A percentile compares a stretch with the other conserved stretches of the same genome.
Evolutionary conservation across 768 basidiomycete genomes (phyloP).

Genomic region (Inosperma sp.): DNA sequence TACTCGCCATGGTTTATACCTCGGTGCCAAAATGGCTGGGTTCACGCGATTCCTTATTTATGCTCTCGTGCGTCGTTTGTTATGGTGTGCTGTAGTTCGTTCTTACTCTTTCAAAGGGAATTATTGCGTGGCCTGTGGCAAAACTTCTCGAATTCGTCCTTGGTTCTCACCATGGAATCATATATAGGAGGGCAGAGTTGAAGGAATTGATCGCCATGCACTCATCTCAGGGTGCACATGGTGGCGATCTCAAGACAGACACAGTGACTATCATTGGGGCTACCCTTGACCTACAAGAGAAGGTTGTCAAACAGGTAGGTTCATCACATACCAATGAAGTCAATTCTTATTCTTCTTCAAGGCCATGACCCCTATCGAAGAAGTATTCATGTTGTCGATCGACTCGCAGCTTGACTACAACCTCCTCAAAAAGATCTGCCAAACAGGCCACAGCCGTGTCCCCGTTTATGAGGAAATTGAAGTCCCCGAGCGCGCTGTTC

Average conservation of each 20-base stretch:
- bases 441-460: slow-evolving; percentile 79
- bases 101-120: slow-evolving; percentile 40
- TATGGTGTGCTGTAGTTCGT: neutral
- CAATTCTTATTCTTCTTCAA: slow-evolving; percentile 19
- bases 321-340: neutral
- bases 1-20: slow-evolving; percentile 82
- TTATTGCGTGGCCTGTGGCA: slow-evolving; percentile 82
- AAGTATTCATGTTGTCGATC: slow-evolving; percentile 86
- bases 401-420: slow-evolving; percentile 79
- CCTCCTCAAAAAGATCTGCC: slow-evolving; percentile 67
- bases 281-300: slow-evolving; percentile 84
- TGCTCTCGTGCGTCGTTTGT: slow-evolving; percentile 46
- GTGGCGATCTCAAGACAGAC: slow-evolving; percentile 82
- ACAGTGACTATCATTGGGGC: slow-evolving; percentile 89
- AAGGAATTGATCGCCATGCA: slow-evolving; percentile 92
- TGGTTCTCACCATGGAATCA: slow-evolving; percentile 85
- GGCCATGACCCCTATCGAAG: slow-evolving; percentile 78
- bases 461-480: slow-evolving; percentile 80
- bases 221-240: slow-evolving; percentile 61
- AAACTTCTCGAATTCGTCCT: slow-evolving; percentile 74
- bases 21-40: slow-evolving; percentile 82
- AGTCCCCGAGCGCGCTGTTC: slow-evolving; percentile 41
- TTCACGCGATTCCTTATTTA: slow-evolving; percentile 66
- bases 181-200: slow-evolving; percentile 80
- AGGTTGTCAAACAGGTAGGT: slow-evolving; percentile 63